Percentiles rank a stretch among this genome's conserved stretches.
Conservation (phyloP, 306 rosid species). For the Prunus mira region DNA sequence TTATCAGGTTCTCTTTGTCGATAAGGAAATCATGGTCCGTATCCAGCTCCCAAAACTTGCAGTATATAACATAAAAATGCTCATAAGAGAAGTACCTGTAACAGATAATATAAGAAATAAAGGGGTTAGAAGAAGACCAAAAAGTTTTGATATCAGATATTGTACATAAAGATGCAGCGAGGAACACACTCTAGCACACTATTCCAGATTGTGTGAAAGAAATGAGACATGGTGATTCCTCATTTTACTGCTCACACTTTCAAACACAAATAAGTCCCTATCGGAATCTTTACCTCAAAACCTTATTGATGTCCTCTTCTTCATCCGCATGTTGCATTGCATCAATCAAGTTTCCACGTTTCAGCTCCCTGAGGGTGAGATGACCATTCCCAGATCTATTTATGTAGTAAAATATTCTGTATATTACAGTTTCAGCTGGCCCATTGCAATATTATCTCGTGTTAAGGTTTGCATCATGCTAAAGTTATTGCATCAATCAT, state of each 20-base stretch:
- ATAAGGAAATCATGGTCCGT: constrained; percentile 95
- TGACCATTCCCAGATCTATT: constrained; percentile 89
- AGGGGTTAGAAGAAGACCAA: not conserved
- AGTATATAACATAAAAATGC: constrained; percentile 96
- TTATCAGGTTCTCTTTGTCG: constrained; percentile 94
- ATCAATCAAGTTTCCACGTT: constrained; percentile 91
- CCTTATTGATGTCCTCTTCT: constrained; percentile 99
- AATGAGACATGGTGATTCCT: not conserved
- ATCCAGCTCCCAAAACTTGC: constrained; percentile 99
- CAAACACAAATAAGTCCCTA: constrained; percentile 17
- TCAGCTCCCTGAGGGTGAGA: constrained; percentile 92
- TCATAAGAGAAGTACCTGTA: constrained; percentile 94
- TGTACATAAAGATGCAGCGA: not conserved
- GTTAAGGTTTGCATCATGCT: constrained; percentile 16
- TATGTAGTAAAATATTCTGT: constrained; percentile 93
- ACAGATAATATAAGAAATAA: constrained; percentile 10
- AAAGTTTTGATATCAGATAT: not conserved
- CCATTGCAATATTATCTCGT: constrained; percentile 38
- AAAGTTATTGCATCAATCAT: constrained; percentile 9
- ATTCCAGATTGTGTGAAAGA: constrained; percentile 12
- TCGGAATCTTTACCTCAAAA: constrained; percentile 66
- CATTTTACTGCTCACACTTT: not conserved
- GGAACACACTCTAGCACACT: constrained; percentile 3
- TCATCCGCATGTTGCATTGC: constrained; percentile 99
- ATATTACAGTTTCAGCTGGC: constrained; percentile 99